Evolutionary conservation across 2,329 filamentous ascomycete species (phyloP).

Genomic region (Botrytis hyacinthi): DNA sequence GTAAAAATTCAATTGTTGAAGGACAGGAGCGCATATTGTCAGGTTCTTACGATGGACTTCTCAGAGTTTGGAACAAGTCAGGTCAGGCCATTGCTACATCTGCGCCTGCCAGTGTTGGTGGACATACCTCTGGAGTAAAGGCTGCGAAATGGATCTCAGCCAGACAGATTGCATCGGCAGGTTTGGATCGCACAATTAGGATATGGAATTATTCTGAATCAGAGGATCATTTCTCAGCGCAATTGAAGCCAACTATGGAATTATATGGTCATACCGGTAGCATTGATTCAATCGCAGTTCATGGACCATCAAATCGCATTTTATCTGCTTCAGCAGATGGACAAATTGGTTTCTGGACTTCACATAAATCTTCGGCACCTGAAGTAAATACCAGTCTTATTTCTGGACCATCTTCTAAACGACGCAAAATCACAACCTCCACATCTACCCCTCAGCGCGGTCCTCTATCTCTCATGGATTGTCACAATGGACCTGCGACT

Average conservation of each 20-base stretch:
- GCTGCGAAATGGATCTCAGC: constrained; percentile 79
- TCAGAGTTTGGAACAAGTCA: constrained; percentile 86
- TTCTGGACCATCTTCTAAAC: constrained; percentile 67
- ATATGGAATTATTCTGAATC: constrained; percentile 84
- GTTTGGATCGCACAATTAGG: constrained; percentile 80
- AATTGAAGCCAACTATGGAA: constrained; percentile 71
- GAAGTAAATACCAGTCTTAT: constrained; percentile 70
- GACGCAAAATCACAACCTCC: constrained; percentile 64
- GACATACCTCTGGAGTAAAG: constrained; percentile 76
- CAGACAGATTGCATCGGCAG: constrained; percentile 75
- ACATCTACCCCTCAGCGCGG: constrained; percentile 64
- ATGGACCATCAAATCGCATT: constrained; percentile 71
- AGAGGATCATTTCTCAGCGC: constrained; percentile 53
- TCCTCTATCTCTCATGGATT: constrained; percentile 68
- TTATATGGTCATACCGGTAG: constrained; percentile 77
- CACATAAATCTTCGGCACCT: constrained; percentile 72
- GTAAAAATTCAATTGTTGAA: constrained; percentile 47
- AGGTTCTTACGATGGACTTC: constrained; percentile 86
- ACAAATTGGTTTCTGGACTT: constrained; percentile 84
- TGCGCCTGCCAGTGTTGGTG: constrained; percentile 61
- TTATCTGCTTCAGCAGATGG: constrained; percentile 85
- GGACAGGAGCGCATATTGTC: constrained; percentile 77
- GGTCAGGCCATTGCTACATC: constrained; percentile 83
- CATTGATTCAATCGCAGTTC: constrained; percentile 72
- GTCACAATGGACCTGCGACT: constrained; percentile 70